A percentile compares a stretch with the other conserved stretches of the same genome.
phyloP scores from a whole-genome alignment of 2,329 filamentous ascomycete species.

The Exophiala bonariae region DNA sequence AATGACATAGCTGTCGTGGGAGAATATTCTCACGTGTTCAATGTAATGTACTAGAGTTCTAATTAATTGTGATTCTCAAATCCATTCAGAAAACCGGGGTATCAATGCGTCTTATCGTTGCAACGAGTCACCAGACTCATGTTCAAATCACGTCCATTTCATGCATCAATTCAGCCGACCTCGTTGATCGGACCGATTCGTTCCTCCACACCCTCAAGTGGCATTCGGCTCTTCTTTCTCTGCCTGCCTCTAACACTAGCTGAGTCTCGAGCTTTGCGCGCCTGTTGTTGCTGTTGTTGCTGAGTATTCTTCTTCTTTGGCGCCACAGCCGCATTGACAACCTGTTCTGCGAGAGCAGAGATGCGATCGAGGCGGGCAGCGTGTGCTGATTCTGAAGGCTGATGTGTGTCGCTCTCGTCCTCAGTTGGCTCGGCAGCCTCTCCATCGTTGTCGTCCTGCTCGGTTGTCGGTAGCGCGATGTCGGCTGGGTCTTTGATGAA shows the following conservation, averaged over 20 bases:
- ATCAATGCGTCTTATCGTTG: too few relatives aligned
- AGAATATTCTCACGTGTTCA: too few relatives aligned
- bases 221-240: conserved; percentile 17
- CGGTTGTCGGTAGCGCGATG: conserved; percentile 33
- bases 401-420: background rate
- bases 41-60: too few relatives aligned
- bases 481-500: conserved; percentile 29
- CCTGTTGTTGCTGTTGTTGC: conserved; percentile 3
- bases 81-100: too few relatives aligned
- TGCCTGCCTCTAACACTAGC: conserved; percentile 13
- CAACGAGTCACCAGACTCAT: too few relatives aligned
- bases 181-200: conserved; percentile 23
- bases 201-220: conserved; percentile 25
- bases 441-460: conserved; percentile 30
- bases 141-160: too few relatives aligned
- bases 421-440: background rate
- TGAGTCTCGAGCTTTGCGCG: conserved; percentile 12
- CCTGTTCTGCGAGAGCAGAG: conserved; percentile 12
- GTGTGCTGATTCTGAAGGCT: background rate
- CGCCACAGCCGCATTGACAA: conserved; percentile 7
- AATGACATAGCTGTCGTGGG: too few relatives aligned
- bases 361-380: conserved; percentile 9
- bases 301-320: conserved; percentile 14
- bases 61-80: too few relatives aligned
- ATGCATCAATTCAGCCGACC: conserved; percentile 5